Conservation (phyloP, 352 stramenopile species). For the Pythium dissotocum region DNA sequence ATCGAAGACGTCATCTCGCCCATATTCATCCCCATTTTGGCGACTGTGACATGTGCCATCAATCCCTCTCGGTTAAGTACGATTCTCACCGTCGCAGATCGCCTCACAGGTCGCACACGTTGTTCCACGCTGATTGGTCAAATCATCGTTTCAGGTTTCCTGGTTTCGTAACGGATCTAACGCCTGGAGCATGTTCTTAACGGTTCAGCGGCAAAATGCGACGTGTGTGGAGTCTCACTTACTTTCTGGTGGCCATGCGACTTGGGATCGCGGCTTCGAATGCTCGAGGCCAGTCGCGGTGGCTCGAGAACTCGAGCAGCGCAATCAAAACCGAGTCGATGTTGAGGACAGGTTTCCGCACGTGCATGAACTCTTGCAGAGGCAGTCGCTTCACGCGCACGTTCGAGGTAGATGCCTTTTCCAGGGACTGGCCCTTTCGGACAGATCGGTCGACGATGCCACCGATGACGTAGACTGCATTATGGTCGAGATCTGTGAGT, state of each 20-base stretch:
- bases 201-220: not conserved
- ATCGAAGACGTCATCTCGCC: not conserved
- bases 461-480: conserved; percentile 72
- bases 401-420: conserved; percentile 35
- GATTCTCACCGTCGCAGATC: conserved; percentile 32
- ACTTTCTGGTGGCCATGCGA: conserved; percentile 42
- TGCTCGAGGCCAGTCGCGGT: conserved; percentile 63
- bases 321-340: conserved; percentile 74
- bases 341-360: conserved; percentile 74
- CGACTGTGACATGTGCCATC: conserved; percentile 35
- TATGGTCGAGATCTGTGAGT: conserved; percentile 49
- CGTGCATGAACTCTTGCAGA: conserved; percentile 58
- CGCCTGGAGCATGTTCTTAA: not conserved
- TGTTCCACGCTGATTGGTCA: conserved; percentile 18
- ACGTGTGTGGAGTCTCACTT: not conserved
- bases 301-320: conserved; percentile 75
- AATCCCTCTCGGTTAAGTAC: conserved; percentile 26
- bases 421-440: conserved; percentile 47
- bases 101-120: conserved; percentile 26
- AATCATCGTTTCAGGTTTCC: not conserved
- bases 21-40: conserved; percentile 4
- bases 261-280: conserved; percentile 56
- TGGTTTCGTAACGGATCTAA: not conserved
- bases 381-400: conserved; percentile 54
- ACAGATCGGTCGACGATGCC: conserved; percentile 87